A percentile compares a stretch with the other conserved stretches of the same genome.
These are phyloP conservation scores for Furcasterigmium furcatum DNA, from an alignment of 2,329 filamentous ascomycete species.

Conservation along the genomic window DNA sequence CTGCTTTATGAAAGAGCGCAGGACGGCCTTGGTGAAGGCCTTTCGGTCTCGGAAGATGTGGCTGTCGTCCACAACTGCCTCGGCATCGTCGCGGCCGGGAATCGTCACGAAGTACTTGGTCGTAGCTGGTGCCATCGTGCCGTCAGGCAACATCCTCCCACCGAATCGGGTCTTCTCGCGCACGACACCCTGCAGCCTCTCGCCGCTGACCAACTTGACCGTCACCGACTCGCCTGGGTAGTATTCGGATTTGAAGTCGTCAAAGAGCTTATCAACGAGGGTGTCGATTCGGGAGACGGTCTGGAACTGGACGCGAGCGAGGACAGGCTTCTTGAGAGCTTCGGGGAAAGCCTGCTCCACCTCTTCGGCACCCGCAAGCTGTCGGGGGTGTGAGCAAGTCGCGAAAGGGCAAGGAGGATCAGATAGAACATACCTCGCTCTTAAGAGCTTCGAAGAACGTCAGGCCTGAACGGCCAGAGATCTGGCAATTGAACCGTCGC, in stretches of 20 bases:
- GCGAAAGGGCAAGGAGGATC: not conserved
- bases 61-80: slow-evolving; percentile 75
- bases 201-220: slow-evolving; percentile 66
- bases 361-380: slow-evolving; percentile 79
- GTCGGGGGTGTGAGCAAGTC: slow-evolving; percentile 8
- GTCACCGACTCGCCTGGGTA: slow-evolving; percentile 85
- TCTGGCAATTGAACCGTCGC: slow-evolving; percentile 91
- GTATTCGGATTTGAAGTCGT: slow-evolving; percentile 84
- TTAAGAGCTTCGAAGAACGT: slow-evolving; percentile 90
- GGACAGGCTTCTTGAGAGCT: slow-evolving; percentile 82
- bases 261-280: slow-evolving; percentile 63
- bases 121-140: slow-evolving; percentile 66
- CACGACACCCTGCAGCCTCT: slow-evolving; percentile 70
- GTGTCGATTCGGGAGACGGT: slow-evolving; percentile 87
- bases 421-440: slow-evolving; percentile 69
- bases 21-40: slow-evolving; percentile 89
- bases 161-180: slow-evolving; percentile 82
- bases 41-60: slow-evolving; percentile 86
- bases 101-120: slow-evolving; percentile 80
- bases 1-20: slow-evolving; percentile 92
- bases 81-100: slow-evolving; percentile 63
- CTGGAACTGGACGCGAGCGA: slow-evolving; percentile 89
- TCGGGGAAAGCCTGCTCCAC: slow-evolving; percentile 92
- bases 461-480: slow-evolving; percentile 87
- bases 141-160: slow-evolving; percentile 60